Evolutionary conservation across 805 yeast species (phyloP), one percentile per base, ranked within the genome.

Genomic region (Lipomyces kockii): DNA sequence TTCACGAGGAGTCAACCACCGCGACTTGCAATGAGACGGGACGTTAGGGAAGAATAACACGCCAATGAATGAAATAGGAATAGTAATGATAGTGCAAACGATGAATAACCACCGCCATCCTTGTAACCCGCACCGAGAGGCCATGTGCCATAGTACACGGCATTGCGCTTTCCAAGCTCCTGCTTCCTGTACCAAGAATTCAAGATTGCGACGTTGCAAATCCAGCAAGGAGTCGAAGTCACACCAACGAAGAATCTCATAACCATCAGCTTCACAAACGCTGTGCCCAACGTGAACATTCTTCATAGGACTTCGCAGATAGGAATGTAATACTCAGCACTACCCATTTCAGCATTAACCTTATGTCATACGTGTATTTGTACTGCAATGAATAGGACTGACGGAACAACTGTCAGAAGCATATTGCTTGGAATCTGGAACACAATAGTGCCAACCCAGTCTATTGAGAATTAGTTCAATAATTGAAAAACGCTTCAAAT

Each of bases 31-130:
- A n/a, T 63, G 37, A 22, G 64, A 51, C 34, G 86, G 86, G 77
- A 83, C 83, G 72, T 84, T 86, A 14, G 86, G 84, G 65, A 83
- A 80, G 51, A 81, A 75, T 69, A 83, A 78, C 63, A 76, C 79
- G 43, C 82, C 77, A 22, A 83, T 58, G 32, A 72, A 43, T 6
- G 78, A 74, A 43, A 75, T 70, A 39, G 76, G 76, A 54, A 77
- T 69, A 22, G 81, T 78, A 55, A 81, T 73, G 6, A 79, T 72
- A 53, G 86, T 85, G 72, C 84, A 86, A 68, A 84, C 77, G 64
- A 84, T 79, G 70, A 87, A 89, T 74, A 87, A 84, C 92, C 92
- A 89, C 80, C 88, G 82, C 92, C 92, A 89, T 8, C 90, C 78
- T 8, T 72, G 73, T 37, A 81, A 62, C 80, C 79, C 4, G 27